These are phyloP conservation scores for Trichoderma arundinaceum DNA, from an alignment of 2,329 filamentous ascomycete genomes.

Conservation along the genomic window DNA sequence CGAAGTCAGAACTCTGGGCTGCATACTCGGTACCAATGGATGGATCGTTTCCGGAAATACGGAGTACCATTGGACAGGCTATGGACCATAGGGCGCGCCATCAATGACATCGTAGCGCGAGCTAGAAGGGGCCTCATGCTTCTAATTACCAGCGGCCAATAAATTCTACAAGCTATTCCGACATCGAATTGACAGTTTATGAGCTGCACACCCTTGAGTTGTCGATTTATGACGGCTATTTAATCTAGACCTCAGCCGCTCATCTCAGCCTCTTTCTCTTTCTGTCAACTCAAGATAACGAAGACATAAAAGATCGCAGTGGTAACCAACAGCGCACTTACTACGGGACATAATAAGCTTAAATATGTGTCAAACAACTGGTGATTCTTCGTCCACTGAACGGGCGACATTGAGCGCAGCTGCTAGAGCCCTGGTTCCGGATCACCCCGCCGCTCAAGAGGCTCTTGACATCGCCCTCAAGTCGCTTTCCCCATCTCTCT, in stretches of 20 bases:
- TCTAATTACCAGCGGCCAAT: neutral
- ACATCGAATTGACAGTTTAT: neutral
- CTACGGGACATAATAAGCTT: neutral
- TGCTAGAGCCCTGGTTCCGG: constrained; percentile 22
- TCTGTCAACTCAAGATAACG: neutral
- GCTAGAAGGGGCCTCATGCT: neutral
- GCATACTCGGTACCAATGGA: neutral
- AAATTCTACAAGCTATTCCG: neutral
- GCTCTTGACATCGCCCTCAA: constrained; percentile 23
- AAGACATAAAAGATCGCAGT: neutral
- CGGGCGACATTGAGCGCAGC: constrained; percentile 12
- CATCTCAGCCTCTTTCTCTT: neutral
- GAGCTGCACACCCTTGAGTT: neutral
- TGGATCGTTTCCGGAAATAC: constrained; percentile 3
- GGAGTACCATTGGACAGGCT: constrained; percentile 1
- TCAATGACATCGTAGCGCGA: neutral
- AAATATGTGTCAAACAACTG: constrained; percentile 15
- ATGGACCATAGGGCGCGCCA: constrained; percentile 23
- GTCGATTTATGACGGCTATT: neutral
- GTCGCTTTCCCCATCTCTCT: constrained; percentile 16
- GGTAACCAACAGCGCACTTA: too few species aligned
- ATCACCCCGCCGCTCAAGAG: constrained; percentile 23
- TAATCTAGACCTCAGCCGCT: neutral
- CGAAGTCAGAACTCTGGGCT: neutral
- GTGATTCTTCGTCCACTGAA: constrained; percentile 2